Evolutionary conservation across 169 alveolate species (phyloP), one percentile per base, ranked within the genome.

Genomic region (Plasmodium inui): DNA sequence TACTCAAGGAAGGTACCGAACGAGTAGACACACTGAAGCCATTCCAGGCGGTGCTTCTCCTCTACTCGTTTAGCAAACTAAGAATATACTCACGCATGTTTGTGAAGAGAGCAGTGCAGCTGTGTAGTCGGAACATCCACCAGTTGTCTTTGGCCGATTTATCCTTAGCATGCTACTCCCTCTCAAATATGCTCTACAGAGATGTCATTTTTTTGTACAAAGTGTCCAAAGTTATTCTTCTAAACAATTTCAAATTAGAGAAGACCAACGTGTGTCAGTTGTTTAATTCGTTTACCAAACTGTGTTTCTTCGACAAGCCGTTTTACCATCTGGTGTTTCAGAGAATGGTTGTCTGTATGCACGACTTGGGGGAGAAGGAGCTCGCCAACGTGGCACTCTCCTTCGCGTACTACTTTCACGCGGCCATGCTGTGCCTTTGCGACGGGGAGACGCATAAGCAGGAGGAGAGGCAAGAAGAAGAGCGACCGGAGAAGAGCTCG

Each of bases 351-450:
- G 17, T 41, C 3, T 89, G 30, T 46, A 78, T 89, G 55, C 94
- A 89, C 72, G 83, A 89, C 30, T 89, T 89, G 44, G 41, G 46
- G 67, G 94, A 89, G 82, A 89, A 89, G 37, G 94, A 89, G 71
- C 46, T 89, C 22, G 82, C 79, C 3, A 89, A 89, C 82, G 9
- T 89, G 12, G 83, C 82, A 1, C 82, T 79, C 53, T 89, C 94
- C 70, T 89, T 89, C 46, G 67, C 82, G n/a, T 89, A 89, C n/a
- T 89, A 89, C 28, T 89, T 89, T 5, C 94, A 89, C 55, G 67
- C 79, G 90, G 72, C 7, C 12, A 39, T 9, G 32, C 9, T 89
- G 50, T 44, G 67, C 14, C 26, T 19, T 3, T 17, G 53, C 34
- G 34, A 30, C 3, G 41, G 30, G 72, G 55, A n/a, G 39, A 14